These are phyloP conservation scores for Fragaria ananassa DNA, from an alignment of 306 rosid genomes.

Conservation along the genomic window DNA sequence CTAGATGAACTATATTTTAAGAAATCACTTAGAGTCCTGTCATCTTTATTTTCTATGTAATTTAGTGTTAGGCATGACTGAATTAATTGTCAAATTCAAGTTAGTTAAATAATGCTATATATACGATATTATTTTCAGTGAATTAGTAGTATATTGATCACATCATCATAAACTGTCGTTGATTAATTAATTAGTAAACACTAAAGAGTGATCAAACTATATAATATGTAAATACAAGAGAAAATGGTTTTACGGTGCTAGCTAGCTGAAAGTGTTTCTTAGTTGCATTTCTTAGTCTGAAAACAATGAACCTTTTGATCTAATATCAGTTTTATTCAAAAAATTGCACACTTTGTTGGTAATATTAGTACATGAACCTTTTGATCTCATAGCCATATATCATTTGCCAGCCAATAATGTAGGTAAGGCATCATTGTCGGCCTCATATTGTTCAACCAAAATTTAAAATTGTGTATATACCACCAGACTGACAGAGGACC, in stretches of 20 bases:
- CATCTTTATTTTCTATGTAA: background rate
- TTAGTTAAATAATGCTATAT: background rate
- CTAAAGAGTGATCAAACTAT: background rate
- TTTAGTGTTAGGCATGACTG: background rate
- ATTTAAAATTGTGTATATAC: background rate
- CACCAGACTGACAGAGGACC: background rate
- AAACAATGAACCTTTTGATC: conserved; percentile 4
- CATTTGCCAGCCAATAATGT: background rate
- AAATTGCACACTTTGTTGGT: background rate
- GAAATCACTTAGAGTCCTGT: too few species aligned
- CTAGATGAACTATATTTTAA: too few species aligned
- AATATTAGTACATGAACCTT: conserved; percentile 5
- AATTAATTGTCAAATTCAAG: background rate
- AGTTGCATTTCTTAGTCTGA: background rate
- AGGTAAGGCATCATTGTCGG: conserved; percentile 25
- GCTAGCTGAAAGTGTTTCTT: background rate
- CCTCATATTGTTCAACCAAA: background rate
- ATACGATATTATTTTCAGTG: background rate
- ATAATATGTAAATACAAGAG: background rate
- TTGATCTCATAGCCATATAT: background rate
- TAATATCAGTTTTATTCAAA: background rate
- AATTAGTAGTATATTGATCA: background rate
- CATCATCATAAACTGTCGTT: background rate
- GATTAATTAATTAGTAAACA: background rate
- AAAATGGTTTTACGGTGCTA: background rate